Percentiles rank a stretch among this genome's conserved stretches.
Evolutionary conservation across 176 grass and related monocot species (phyloP).

Genomic region (Lolium perenne): DNA sequence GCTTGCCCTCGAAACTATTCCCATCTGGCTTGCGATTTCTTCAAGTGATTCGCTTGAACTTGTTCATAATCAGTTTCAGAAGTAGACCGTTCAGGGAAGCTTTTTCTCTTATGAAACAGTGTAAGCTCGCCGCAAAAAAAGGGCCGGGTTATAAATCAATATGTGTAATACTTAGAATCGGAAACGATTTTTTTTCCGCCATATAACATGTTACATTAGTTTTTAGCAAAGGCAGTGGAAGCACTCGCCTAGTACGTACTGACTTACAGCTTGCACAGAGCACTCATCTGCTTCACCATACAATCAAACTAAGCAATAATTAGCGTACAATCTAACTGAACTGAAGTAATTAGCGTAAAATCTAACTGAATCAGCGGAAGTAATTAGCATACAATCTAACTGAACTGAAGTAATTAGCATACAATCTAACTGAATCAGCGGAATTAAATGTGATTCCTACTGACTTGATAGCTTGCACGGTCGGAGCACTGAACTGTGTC

Average conservation of each 20-base stretch:
- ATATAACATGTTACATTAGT: no score
- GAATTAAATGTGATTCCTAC: constrained; percentile 4
- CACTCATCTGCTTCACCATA: no score
- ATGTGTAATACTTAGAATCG: background rate
- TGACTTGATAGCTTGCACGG: background rate
- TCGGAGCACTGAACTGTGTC: background rate
- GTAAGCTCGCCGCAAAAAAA: background rate
- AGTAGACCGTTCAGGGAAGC: background rate
- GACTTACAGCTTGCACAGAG: no score
- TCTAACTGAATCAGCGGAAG: background rate
- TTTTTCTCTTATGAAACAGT: background rate
- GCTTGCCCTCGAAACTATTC: background rate
- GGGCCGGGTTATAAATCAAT: background rate
- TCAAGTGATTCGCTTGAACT: background rate
- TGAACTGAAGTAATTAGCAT: no score
- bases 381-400: no score
- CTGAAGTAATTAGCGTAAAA: no score
- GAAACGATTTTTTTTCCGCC: no score
- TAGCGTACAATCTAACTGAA: no score
- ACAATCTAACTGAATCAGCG: no score
- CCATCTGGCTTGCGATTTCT: background rate
- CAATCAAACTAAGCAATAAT: no score
- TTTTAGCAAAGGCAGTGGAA: background rate
- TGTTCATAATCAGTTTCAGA: background rate
- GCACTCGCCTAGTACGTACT: no score